phyloP scores from a whole-genome alignment of 2,329 filamentous ascomycete genomes.

The Neurospora crassa region DNA sequence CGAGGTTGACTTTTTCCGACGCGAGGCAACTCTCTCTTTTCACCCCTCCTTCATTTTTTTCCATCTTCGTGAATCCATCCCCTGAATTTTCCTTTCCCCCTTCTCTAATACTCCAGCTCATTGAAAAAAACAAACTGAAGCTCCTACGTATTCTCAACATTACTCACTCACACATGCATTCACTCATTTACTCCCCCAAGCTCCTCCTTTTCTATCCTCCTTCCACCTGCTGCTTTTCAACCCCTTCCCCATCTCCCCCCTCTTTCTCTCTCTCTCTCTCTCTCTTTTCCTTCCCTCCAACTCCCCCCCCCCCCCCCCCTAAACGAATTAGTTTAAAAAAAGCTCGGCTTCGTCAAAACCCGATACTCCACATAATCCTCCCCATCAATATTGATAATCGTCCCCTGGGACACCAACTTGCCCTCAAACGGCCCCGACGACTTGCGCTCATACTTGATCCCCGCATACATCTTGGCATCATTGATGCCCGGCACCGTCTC shows the following conservation, averaged over 20 bases:
- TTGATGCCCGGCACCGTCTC: constrained; percentile 34
- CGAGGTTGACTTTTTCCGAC: no score
- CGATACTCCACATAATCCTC: constrained; percentile 60
- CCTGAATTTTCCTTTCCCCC: not conserved
- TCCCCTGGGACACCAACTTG: constrained; percentile 52
- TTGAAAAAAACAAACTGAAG: not conserved
- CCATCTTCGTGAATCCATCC: not conserved
- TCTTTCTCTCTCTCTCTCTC: not conserved
- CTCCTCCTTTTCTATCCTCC: no score
- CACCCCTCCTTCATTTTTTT: not conserved
- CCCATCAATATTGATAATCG: constrained; percentile 54
- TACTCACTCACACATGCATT: not conserved
- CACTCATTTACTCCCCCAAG: no score
- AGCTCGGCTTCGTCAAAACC: constrained; percentile 53
- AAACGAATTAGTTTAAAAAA: constrained; percentile 36
- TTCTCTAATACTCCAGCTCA: not conserved
- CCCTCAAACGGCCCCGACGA: constrained; percentile 50
- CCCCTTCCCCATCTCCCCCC: not conserved
- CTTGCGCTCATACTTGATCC: constrained; percentile 55
- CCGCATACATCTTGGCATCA: constrained; percentile 47
- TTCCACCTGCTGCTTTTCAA: no score
- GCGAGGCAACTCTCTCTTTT: no score
- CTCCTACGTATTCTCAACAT: not conserved
- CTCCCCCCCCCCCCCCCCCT: not conserved
- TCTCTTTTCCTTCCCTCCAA: not conserved